These are phyloP conservation scores for Metarhizium album DNA, from an alignment of 2,329 filamentous ascomycete species.

Conservation along the genomic window DNA sequence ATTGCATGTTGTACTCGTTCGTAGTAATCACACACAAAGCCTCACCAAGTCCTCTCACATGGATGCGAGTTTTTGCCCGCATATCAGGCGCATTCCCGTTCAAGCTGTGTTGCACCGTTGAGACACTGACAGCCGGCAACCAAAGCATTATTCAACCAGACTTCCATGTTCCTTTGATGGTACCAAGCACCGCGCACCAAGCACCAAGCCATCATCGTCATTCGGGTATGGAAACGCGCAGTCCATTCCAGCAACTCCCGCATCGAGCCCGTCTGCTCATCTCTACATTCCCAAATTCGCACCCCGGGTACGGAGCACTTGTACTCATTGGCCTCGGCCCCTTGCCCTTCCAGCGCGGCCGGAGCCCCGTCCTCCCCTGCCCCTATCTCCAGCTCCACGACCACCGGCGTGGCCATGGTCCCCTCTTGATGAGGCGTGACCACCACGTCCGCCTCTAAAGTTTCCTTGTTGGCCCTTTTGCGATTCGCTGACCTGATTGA, in stretches of 20 bases:
- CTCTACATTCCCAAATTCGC: neutral
- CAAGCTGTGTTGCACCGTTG: neutral
- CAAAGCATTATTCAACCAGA: neutral
- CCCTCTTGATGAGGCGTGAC: conserved; percentile 46
- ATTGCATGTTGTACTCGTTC: neutral
- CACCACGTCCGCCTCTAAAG: conserved; percentile 56
- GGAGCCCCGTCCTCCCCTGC: conserved; percentile 27
- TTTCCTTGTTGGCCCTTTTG: conserved; percentile 59
- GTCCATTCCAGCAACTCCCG: no score
- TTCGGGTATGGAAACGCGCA: neutral
- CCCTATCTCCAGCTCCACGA: conserved; percentile 33
- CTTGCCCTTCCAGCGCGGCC: conserved; percentile 25
- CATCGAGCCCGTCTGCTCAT: neutral
- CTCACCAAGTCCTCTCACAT: neutral
- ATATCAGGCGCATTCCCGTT: neutral
- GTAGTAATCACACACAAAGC: neutral
- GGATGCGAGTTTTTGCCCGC: neutral
- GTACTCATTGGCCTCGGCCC: conserved; percentile 20
- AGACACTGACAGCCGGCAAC: neutral
- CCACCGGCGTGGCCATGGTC: conserved; percentile 44
- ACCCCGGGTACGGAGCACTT: neutral
- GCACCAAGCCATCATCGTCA: neutral
- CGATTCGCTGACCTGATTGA: conserved; percentile 87
- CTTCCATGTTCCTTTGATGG: neutral
- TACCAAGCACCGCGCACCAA: no score